A percentile compares a stretch with the other conserved stretches of the same genome.
phyloP scores from a whole-genome alignment of 2,329 filamentous ascomycete species.

The Paraphaeosphaeria sporulosa region DNA sequence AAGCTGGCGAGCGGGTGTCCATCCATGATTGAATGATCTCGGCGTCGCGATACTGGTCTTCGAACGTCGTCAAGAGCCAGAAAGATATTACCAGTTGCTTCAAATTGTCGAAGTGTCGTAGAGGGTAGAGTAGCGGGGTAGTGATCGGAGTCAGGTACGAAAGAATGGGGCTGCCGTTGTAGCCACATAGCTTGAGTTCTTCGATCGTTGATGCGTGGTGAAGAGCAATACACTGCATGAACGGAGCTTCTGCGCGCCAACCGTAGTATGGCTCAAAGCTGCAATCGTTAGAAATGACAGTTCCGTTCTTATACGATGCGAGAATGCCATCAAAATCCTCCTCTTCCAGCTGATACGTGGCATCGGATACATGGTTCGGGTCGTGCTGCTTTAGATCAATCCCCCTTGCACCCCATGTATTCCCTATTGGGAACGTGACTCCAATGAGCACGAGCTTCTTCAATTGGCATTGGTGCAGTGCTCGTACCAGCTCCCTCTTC shows the following conservation, averaged over 20 bases:
- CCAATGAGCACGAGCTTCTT: conserved; percentile 58
- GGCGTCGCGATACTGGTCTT: conserved; percentile 47
- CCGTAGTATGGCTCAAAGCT: conserved; percentile 50
- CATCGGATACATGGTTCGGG: conserved; percentile 28
- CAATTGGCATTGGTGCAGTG: conserved; percentile 51
- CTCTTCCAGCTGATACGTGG: conserved; percentile 36
- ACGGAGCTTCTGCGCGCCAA: conserved; percentile 49
- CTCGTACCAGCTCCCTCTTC: conserved; percentile 54
- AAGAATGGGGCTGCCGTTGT: conserved; percentile 53
- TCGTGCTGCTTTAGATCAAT: conserved; percentile 41
- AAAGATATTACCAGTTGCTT: conserved; percentile 52
- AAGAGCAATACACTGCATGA: conserved; percentile 53
- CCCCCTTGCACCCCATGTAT: conserved; percentile 53
- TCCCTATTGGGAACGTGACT: conserved; percentile 52
- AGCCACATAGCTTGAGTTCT: conserved; percentile 59
- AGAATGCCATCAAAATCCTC: conserved; percentile 37
- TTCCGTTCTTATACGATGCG: conserved; percentile 33
- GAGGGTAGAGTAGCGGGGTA: conserved; percentile 45
- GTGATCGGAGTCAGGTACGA: conserved; percentile 50
- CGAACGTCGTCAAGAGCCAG: conserved; percentile 53
- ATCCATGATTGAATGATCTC: conserved; percentile 57
- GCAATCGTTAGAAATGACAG: conserved; percentile 28
- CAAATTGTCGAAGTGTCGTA: conserved; percentile 54
- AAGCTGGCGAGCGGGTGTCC: conserved; percentile 47
- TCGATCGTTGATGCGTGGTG: conserved; percentile 51